Conservation (phyloP, 129 eudicot genomes). For the Scalesia atractyloides region DNA sequence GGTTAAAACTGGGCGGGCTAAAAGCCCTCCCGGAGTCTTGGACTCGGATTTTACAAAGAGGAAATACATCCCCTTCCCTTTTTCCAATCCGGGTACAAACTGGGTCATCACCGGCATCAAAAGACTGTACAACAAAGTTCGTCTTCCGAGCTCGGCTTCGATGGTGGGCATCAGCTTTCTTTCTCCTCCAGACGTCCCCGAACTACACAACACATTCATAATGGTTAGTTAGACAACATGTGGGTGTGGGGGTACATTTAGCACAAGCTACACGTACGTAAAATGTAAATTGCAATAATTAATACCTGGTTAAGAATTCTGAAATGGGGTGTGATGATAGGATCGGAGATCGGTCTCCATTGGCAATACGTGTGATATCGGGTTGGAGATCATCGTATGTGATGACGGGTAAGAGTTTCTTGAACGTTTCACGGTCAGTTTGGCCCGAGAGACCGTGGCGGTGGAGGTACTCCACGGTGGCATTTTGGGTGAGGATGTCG, state of each 20-base stretch:
- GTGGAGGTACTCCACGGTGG: constrained; percentile 63
- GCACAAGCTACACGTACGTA: not conserved
- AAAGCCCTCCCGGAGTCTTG: constrained; percentile 69
- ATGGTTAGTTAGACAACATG: too few relatives aligned
- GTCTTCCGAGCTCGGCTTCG: constrained; percentile 70
- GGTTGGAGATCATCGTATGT: constrained; percentile 67
- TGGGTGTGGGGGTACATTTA: not conserved
- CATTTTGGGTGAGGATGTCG: constrained; percentile 65
- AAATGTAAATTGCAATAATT: too few relatives aligned
- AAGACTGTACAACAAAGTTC: constrained; percentile 62
- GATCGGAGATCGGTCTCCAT: constrained; percentile 72
- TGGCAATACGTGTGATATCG: constrained; percentile 71
- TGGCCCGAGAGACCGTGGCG: constrained; percentile 56
- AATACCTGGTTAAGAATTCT: constrained; percentile 77
- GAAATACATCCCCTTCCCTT: constrained; percentile 90
- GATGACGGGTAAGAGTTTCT: constrained; percentile 67
- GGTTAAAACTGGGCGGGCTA: constrained; percentile 81
- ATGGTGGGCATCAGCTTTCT: constrained; percentile 84
- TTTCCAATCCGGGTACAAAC: constrained; percentile 66
- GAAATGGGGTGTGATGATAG: constrained; percentile 82
- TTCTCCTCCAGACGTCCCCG: constrained; percentile 91
- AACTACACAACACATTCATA: constrained; percentile 41
- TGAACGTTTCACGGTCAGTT: constrained; percentile 63
- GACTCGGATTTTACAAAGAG: constrained; percentile 73
- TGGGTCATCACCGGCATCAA: constrained; percentile 81